Percentiles rank a stretch among this genome's conserved stretches.
Evolutionary conservation across 2,329 filamentous ascomycete genomes (phyloP).

Genomic region (Pseudocercospora musae): DNA sequence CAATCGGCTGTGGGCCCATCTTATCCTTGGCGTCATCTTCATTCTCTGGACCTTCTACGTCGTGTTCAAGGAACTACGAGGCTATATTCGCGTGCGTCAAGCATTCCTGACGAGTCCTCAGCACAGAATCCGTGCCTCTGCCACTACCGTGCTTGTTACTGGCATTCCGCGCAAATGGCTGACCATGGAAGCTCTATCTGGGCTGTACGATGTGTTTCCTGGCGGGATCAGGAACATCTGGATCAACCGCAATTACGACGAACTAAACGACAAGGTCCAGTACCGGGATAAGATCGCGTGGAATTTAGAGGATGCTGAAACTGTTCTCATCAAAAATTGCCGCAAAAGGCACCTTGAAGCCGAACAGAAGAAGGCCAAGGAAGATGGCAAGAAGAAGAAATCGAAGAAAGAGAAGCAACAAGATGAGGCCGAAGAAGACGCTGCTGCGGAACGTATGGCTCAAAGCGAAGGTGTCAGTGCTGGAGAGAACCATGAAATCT

Average conservation of each 20-base stretch:
- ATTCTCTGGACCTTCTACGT: conserved; percentile 83
- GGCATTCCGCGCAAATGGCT: conserved; percentile 91
- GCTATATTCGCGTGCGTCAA: conserved; percentile 90
- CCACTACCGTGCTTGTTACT: conserved; percentile 90
- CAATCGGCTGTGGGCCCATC: conserved; percentile 74
- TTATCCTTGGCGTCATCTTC: conserved; percentile 72
- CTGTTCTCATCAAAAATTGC: conserved; percentile 73
- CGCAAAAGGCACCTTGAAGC: conserved; percentile 71
- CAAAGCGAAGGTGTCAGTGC: conserved; percentile 32
- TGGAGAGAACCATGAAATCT: conserved; percentile 31
- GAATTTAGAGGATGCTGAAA: conserved; percentile 76
- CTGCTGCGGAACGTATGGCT: conserved; percentile 32
- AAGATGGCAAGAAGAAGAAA: conserved; percentile 48
- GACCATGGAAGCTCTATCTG: conserved; percentile 72
- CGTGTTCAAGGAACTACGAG: conserved; percentile 78
- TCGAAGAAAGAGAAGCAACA: conserved; percentile 52
- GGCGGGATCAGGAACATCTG: conserved; percentile 94
- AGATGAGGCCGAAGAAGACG: conserved; percentile 26
- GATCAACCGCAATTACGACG: conserved; percentile 87
- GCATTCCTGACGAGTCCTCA: conserved; percentile 92
- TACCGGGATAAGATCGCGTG: conserved; percentile 68
- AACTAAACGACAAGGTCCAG: conserved; percentile 79
- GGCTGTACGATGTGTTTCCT: conserved; percentile 91
- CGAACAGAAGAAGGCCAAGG: conserved; percentile 52
- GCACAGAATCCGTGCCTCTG: conserved; percentile 87